These are phyloP conservation scores for Primulina tabacum DNA, from an alignment of 257 asterid species.

Conservation along the genomic window DNA sequence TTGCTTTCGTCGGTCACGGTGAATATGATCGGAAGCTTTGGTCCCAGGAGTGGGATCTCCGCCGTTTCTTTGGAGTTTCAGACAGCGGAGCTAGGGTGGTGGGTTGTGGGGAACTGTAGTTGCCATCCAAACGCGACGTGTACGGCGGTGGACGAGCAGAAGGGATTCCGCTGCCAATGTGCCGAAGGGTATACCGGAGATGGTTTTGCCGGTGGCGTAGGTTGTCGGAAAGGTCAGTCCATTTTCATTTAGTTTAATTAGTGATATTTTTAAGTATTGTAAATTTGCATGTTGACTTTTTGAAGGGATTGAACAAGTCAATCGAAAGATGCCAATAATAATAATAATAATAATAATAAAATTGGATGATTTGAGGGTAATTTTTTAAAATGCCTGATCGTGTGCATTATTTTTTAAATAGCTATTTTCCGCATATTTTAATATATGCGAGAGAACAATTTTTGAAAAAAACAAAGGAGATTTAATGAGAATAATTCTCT, in stretches of 20 bases:
- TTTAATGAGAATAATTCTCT: no score
- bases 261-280: not conserved
- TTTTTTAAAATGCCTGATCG: no score
- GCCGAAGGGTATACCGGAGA: constrained; percentile 61
- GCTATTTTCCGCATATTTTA: no score
- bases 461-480: no score
- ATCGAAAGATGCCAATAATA: no score
- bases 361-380: no score
- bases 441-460: no score
- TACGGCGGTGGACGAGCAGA: constrained; percentile 8
- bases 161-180: constrained; percentile 65
- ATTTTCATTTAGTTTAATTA: not conserved
- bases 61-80: constrained; percentile 45
- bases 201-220: constrained; percentile 53
- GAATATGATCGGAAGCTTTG: constrained; percentile 18
- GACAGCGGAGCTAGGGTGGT: constrained; percentile 76
- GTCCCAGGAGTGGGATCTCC: constrained; percentile 19
- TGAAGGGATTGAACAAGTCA: not conserved
- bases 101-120: constrained; percentile 53
- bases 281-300: not conserved
- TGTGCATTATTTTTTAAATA: no score
- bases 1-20: constrained; percentile 58
- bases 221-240: constrained; percentile 67
- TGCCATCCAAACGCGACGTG: constrained; percentile 50
- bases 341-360: no score